phyloP scores from a whole-genome alignment of 1,284 basidiomycete genomes.

The Coniferiporia weirii region DNA sequence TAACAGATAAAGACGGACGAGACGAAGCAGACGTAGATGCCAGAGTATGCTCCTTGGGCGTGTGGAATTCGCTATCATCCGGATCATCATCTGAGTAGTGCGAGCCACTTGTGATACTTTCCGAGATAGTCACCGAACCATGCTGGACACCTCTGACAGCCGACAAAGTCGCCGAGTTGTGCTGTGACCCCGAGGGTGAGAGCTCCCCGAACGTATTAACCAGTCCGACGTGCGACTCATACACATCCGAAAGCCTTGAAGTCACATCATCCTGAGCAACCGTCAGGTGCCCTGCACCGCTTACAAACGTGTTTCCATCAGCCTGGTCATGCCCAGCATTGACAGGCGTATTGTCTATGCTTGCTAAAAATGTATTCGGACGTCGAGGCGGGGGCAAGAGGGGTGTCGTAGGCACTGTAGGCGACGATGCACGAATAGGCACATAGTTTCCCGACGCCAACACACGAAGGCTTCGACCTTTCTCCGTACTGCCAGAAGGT shows the following conservation, averaged over 20 bases:
- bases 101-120: constrained; percentile 25
- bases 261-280: neutral
- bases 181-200: constrained; percentile 7
- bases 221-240: constrained; percentile 12
- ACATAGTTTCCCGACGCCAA: constrained; percentile 23
- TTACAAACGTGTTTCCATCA: neutral
- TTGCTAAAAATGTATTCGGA: constrained; percentile 23
- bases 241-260: constrained; percentile 9
- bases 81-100: constrained; percentile 26
- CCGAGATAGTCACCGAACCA: constrained; percentile 23
- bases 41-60: constrained; percentile 14
- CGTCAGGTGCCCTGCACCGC: neutral
- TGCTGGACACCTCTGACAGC: constrained; percentile 6
- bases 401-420: constrained; percentile 47
- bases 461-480: neutral
- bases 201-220: constrained; percentile 6
- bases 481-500: neutral
- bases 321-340: neutral
- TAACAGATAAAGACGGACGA: constrained; percentile 33
- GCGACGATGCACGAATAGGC: constrained; percentile 52
- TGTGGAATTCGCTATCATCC: constrained; percentile 26
- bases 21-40: constrained; percentile 24
- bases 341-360: constrained; percentile 41
- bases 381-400: constrained; percentile 58
- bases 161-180: constrained; percentile 10